Conservation (phyloP, 2,329 filamentous ascomycete species). For the Trichoderma sp. region DNA sequence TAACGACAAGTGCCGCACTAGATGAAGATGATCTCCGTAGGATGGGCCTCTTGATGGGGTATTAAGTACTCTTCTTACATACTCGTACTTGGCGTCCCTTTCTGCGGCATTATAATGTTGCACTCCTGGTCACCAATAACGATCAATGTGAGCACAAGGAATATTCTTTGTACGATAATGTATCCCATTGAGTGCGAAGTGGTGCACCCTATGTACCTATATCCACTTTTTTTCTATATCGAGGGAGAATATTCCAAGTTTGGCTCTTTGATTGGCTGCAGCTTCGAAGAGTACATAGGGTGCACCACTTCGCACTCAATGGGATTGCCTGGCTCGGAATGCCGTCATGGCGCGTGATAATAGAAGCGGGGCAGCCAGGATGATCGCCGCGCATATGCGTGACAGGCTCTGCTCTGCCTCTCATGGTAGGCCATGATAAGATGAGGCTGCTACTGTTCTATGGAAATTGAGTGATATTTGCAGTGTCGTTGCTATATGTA, state of each 20-base stretch:
- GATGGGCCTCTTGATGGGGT: not conserved
- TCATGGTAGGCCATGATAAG: not conserved
- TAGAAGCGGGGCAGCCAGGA: conserved; percentile 1
- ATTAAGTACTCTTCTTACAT: not conserved
- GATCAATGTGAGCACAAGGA: not conserved
- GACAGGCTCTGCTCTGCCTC: not conserved
- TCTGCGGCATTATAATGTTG: not conserved
- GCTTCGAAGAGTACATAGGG: no score
- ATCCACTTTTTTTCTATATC: no score
- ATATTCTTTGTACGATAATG: not conserved
- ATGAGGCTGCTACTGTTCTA: not conserved
- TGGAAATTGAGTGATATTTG: not conserved
- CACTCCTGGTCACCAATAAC: not conserved
- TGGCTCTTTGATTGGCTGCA: no score
- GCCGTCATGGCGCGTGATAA: conserved; percentile 23
- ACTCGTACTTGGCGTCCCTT: not conserved
- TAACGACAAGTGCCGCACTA: not conserved
- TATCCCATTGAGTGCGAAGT: no score
- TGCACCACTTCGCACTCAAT: no score
- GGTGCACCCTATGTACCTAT: no score
- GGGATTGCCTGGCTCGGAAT: conserved; percentile 3
- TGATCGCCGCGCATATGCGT: conserved; percentile 16
- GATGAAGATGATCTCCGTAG: not conserved
- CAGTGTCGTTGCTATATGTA: not conserved
- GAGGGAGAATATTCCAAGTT: no score